These are phyloP conservation scores for Cucurbita ficifolia DNA, from an alignment of 306 rosid genomes.

Conservation along the genomic window DNA sequence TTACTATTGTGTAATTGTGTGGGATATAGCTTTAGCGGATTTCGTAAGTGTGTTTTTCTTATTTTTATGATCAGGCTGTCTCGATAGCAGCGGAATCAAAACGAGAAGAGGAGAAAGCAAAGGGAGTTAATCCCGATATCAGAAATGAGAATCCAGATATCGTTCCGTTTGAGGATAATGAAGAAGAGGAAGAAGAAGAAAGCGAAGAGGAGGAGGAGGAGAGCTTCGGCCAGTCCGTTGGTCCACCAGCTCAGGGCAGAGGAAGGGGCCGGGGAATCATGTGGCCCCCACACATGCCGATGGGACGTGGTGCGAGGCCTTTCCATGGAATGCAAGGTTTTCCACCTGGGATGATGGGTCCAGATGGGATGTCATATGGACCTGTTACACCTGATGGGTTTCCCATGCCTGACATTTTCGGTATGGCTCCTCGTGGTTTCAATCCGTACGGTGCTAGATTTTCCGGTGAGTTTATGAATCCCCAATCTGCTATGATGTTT, in stretches of 20 bases:
- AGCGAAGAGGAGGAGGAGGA: slow-evolving; percentile 99
- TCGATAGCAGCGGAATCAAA: slow-evolving; percentile 84
- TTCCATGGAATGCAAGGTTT: slow-evolving; percentile 85
- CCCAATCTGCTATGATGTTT: slow-evolving; percentile 82
- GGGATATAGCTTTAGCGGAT: slow-evolving; percentile 3
- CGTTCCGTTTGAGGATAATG: slow-evolving; percentile 97
- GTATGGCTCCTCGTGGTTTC: slow-evolving; percentile 80
- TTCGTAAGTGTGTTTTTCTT: neutral
- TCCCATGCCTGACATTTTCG: slow-evolving; percentile 80
- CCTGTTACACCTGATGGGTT: slow-evolving; percentile 82
- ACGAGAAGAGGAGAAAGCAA: slow-evolving; percentile 96
- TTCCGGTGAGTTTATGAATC: slow-evolving; percentile 68
- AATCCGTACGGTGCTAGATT: slow-evolving; percentile 84
- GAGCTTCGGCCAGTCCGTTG: slow-evolving; percentile 46
- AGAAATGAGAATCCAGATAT: slow-evolving; percentile 92
- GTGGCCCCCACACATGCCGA: slow-evolving; percentile 97
- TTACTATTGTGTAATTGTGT: neutral
- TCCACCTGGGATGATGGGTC: slow-evolving; percentile 82
- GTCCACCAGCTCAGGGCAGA: slow-evolving; percentile 59
- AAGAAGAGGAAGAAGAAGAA: slow-evolving; percentile 99
- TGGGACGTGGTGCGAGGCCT: slow-evolving; percentile 83
- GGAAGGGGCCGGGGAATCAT: slow-evolving; percentile 91
- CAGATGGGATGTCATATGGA: slow-evolving; percentile 80
- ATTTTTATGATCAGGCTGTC: slow-evolving; percentile 44
- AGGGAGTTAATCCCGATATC: slow-evolving; percentile 86